Evolutionary conservation across 2,329 filamentous ascomycete genomes (phyloP), one percentile per base, ranked within the genome.

Genomic region (Fusarium abutilonis): DNA sequence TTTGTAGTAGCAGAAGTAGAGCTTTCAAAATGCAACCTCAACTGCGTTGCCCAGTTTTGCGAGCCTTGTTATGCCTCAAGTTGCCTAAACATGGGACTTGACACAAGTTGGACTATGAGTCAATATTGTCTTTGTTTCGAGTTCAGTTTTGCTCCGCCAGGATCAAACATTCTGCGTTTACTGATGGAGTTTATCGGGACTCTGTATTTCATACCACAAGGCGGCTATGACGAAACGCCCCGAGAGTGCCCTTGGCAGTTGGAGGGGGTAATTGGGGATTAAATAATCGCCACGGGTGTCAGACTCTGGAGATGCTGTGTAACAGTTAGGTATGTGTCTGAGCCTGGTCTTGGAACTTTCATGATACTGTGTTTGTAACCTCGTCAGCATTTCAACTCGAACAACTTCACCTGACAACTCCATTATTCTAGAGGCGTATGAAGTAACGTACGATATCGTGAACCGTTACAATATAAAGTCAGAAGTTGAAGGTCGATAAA

Each of bases 11-110:
- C 1, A 5, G 63, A 63, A 0, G 1, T 21, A 0, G 59, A 66
- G 2, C 15, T 38, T 9, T 66, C 63, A 28, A 26, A 21, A 21
- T 60, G 55, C 32, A 40, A 39, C 43, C 29, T n/a, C 34, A 28
- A 6, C 19, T 10, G n/a, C 29, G 36, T 23, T n/a, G 29, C 36
- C 47, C 34, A 4, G 36, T n/a, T 9, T 19, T 10, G 31, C 26
- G 40, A 14, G 9, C 7, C 36, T 23, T 21, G 4, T 46, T 11
- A 15, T 14, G 7, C 14, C 29, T 8, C n/a, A 21, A 21, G 14
- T 7, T 13, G 7, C 8, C 21, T 26, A 9, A 5, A 14, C 17
- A 26, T 26, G n/a, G 4, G 19, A 50, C 44, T 19, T 28, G 17
- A 5, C 15, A 45, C 35, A 51, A 36, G 9, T 35, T 17, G 15